Percentiles rank a stretch among this genome's conserved stretches.
Conservation (phyloP, 768 basidiomycete species). For the Russula virescens region DNA sequence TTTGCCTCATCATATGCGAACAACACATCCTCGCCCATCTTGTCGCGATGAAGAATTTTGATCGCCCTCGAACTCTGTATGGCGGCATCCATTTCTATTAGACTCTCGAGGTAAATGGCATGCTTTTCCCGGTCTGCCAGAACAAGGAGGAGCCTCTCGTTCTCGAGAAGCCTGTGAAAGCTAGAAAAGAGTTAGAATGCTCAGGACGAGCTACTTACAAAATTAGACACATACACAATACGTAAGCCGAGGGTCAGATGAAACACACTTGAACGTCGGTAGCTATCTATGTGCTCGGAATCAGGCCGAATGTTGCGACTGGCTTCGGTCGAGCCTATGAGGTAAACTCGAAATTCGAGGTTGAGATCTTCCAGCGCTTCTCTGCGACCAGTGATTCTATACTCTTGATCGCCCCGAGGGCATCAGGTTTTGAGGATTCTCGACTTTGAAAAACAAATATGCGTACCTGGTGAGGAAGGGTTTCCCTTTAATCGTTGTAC, state of each 20-base stretch:
- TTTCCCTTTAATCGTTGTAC: neutral
- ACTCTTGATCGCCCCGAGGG: neutral
- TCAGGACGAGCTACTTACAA: neutral
- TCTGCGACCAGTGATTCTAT: neutral
- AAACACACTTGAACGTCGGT: neutral
- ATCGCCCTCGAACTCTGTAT: neutral
- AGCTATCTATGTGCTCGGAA: constrained; percentile 1
- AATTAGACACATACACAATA: neutral
- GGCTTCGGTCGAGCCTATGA: neutral
- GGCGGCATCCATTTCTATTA: neutral
- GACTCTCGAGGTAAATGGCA: constrained; percentile 10
- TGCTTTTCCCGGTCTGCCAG: neutral
- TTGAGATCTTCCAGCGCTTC: neutral
- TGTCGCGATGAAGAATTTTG: constrained; percentile 38
- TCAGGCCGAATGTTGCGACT: neutral
- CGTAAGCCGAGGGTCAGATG: neutral
- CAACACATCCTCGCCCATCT: constrained; percentile 40
- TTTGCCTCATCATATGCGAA: constrained; percentile 50
- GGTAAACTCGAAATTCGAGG: neutral
- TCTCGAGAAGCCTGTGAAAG: constrained; percentile 15
- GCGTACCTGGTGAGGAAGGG: neutral
- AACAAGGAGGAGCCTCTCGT: constrained; percentile 15
- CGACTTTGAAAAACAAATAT: too few species aligned
- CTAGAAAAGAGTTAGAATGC: neutral
- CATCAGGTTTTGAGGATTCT: neutral